Base-by-base conservation (phyloP, 495 filamentous ascomycete genomes). In the Echria macrotheca region DNA sequence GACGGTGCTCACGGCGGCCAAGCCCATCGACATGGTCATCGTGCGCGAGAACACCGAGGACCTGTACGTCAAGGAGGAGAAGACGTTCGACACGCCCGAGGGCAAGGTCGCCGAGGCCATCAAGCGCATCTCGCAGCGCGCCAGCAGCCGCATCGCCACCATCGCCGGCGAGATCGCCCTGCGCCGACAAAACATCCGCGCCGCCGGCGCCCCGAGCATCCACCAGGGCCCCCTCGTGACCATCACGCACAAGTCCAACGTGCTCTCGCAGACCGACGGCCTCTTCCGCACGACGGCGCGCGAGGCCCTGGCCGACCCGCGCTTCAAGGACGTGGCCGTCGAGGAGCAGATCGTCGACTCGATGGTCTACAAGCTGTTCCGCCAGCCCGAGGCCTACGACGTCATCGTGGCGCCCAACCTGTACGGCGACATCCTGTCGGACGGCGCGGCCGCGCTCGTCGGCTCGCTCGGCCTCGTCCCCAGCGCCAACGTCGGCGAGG, bases 361-460 rank as follows among this genome's bases (percentile, higher is more conserved):
- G 31, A 98, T 98, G 93, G 89, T 97, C 32, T 98, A 98, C 80
- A 97, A 97, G 77, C 84, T 98, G 36, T 96, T 97, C 83, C 89
- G 89, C 12, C 87, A 96, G 69, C 93, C 93, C 39, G 79, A 81
- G 53, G 80, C 80, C 57, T 98, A 97, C 81, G 93, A 98, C 64
- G 94, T 98, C 47, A 93, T 98, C 57, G 93, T 98, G 29, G 93
- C 94, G 24, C 93, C 93, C 5, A 98, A 98, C 72, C 79, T 98
- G 22, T 98, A 48, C 3, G 46, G 46, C 8, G 46, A 48, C 66
- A 91, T 98, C 54, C 77, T 98, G 31, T 94, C 87, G 2, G 93
- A 98, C 68, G 94, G 89, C 49, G 93, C 93, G 19, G 93, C 94
- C 24, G 93, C 93, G 4, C 80, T 98, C 10, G 93, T 98, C 28